Base-by-base conservation (phyloP, 2,329 filamentous ascomycete genomes). In the Cercospora sp. region DNA sequence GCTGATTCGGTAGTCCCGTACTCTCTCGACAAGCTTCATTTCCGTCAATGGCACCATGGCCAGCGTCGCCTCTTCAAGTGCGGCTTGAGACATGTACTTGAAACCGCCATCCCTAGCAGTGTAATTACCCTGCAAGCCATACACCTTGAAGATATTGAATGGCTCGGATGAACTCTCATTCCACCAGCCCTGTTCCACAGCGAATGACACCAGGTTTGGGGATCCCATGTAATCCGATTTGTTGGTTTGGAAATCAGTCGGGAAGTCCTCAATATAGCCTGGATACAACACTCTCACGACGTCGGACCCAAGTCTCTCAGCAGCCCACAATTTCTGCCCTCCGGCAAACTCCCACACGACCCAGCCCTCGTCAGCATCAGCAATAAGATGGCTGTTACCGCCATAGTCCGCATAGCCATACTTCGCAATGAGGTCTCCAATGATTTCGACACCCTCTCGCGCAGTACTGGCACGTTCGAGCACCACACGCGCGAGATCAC, bases 21-120 rank as follows among this genome's bases (percentile, higher is more conserved):
- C 78, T 7, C 78, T 75, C 26, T 80, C 79, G 71, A 83, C 82
- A 2, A 86, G 76, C 67, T 85, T 83, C 18, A 76, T 75, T 67
- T 86, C 85, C 0, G 83, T 84, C n/a, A 86, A 74, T 0, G 85
- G 84, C 1, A 78, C 80, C 75, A 83, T 84, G 16, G 80, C 77
- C 0, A 74, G 73, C 0, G 78, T 79, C 0, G 77, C 77, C n/a
- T 78, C 72, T 61, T 79, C 78, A 1, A 79, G 74, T 0, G 77
- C 76, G 8, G 75, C 77, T 69, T 78, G 78, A 1, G 77, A 79
- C 77, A 80, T 79, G 69, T 79, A 79, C 62, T 79, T 80, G 71
- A 76, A 78, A 3, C 78, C 78, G 13, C 78, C 78, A 28, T 79
- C 71, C 45, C 77, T 70, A 21, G 78, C 77, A 2, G 75, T 76